Base-by-base conservation (phyloP, 2,329 filamentous ascomycete species). In the Fusarium continuum region DNA sequence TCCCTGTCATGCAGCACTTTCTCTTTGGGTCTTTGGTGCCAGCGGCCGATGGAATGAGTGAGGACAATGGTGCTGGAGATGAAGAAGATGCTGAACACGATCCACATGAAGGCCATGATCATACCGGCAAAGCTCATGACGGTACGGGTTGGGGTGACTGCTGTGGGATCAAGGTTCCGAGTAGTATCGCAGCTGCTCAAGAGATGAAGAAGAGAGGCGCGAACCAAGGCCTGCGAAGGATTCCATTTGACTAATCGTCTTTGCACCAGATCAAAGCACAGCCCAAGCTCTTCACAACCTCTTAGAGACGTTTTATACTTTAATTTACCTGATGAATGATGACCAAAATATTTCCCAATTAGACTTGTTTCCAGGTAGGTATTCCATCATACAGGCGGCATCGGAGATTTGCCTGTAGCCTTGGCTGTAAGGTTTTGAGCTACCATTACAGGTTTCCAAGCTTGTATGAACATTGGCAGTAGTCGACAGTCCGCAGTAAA, bases 1-100 rank as follows among this genome's bases (percentile, higher is more conserved):
- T 99, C 51, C 95, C 95, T 1, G 94, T 99, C 36, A 98, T 98
- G 93, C 95, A 99, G 78, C 96, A 99, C 76, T 99, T 99, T 70
- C 73, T 99, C 50, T 99, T 99, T 72, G 95, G 95, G 1, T 90
- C 88, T 8, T 77, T 99, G 45, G 83, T 99, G 2, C 89, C 92
- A 0, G 92, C 94, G 0, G 86, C 83, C 0, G 86, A 92, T 19
- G 91, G 87, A 2, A 98, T 99, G 95, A 91, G 87, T 61, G 83
- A 81, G 40, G 86, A 88, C 68, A 83, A 86, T 40, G 77, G 78
- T 1, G 83, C 79, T n/a, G 71, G 75, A 5, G 71, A 74, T 4
- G 80, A 82, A 35, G 83, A 83, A 10, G 80, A 80, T 20, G 50
- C 47, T 14, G 63, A 85, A 57, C 80, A 80, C 40, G 82, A 83